A percentile compares a stretch with the other conserved stretches of the same genome.
phyloP scores from a whole-genome alignment of 192 early-diverging fungal genomes.

The Spizellomyces sp. region DNA sequence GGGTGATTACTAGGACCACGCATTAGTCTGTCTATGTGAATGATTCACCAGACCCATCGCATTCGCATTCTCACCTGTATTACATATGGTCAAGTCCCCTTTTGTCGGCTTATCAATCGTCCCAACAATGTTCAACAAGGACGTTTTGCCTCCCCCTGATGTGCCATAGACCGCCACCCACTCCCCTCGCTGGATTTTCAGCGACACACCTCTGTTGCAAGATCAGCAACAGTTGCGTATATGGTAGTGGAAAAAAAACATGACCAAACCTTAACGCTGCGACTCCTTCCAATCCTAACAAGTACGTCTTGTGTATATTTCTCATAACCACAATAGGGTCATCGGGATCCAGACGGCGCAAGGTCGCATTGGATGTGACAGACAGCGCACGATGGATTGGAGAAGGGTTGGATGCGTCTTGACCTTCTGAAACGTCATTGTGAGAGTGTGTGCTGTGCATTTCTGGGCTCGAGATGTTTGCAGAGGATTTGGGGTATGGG shows the following conservation, averaged over 20 bases:
- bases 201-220: constrained; percentile 23
- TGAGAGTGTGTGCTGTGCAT: too few species aligned
- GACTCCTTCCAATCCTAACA: constrained; percentile 39
- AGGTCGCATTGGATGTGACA: too few species aligned
- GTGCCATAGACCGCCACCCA: constrained; percentile 42
- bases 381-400: too few species aligned
- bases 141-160: constrained; percentile 37
- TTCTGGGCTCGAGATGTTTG: too few species aligned
- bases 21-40: too few species aligned
- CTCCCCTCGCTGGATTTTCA: constrained; percentile 34
- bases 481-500: too few species aligned
- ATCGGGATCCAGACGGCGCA: constrained; percentile 1
- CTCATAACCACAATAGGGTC: constrained; percentile 32
- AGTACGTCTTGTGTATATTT: constrained; percentile 44
- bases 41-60: neutral
- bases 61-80: constrained; percentile 21
- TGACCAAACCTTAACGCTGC: constrained; percentile 30
- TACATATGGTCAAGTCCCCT: constrained; percentile 36
- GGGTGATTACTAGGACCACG: constrained; percentile 24
- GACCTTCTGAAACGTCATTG: too few species aligned
- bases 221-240: neutral
- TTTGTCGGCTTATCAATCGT: constrained; percentile 45
- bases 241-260: too few species aligned
- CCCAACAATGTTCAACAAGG: constrained; percentile 37
- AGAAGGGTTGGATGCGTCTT: too few species aligned